Evolutionary conservation across 1,284 basidiomycete genomes (phyloP).

Genomic region (Ganoderma boninense): DNA sequence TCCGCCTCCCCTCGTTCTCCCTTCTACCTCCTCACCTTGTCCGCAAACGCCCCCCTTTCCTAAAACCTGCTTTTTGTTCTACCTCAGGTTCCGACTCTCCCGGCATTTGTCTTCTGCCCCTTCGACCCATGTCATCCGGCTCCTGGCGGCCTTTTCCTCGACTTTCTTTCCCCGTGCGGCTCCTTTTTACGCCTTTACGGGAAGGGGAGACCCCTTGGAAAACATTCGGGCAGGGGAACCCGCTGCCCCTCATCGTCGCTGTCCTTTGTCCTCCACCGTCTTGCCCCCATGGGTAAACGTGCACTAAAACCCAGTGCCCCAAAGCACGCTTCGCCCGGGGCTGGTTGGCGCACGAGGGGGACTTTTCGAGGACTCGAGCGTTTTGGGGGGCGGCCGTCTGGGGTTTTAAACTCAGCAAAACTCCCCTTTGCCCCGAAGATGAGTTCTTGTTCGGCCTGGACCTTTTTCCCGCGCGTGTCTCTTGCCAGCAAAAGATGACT

Average conservation of each 20-base stretch:
- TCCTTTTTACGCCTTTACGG: conserved; percentile 20
- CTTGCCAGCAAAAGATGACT: conserved; percentile 42
- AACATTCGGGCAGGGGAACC: conserved; percentile 67
- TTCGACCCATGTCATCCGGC: conserved; percentile 7
- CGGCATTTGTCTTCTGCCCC: conserved; percentile 8
- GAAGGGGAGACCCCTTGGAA: too few species aligned
- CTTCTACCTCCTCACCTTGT: conserved; percentile 11
- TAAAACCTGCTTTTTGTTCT: conserved; percentile 19
- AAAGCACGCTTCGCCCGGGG: conserved; percentile 43
- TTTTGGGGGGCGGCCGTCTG: conserved; percentile 47
- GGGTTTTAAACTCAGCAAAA: conserved; percentile 66
- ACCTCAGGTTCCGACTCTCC: neutral
- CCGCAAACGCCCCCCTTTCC: conserved; percentile 22
- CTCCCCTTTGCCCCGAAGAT: conserved; percentile 73
- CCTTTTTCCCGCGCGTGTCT: conserved; percentile 71
- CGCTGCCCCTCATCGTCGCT: conserved; percentile 78
- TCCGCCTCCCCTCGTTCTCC: conserved; percentile 12
- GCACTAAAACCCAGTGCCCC: conserved; percentile 75
- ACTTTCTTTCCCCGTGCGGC: conserved; percentile 23
- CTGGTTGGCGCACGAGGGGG: conserved; percentile 21
- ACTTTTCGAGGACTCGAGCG: conserved; percentile 27
- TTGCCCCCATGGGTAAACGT: conserved; percentile 57
- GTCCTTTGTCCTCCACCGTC: conserved; percentile 39
- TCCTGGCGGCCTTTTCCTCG: conserved; percentile 24
- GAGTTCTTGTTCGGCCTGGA: conserved; percentile 73